Percentiles rank a stretch among this genome's conserved stretches.
Evolutionary conservation across 2,329 filamentous ascomycete species (phyloP).

Genomic region (Cyphellophora europaea): DNA sequence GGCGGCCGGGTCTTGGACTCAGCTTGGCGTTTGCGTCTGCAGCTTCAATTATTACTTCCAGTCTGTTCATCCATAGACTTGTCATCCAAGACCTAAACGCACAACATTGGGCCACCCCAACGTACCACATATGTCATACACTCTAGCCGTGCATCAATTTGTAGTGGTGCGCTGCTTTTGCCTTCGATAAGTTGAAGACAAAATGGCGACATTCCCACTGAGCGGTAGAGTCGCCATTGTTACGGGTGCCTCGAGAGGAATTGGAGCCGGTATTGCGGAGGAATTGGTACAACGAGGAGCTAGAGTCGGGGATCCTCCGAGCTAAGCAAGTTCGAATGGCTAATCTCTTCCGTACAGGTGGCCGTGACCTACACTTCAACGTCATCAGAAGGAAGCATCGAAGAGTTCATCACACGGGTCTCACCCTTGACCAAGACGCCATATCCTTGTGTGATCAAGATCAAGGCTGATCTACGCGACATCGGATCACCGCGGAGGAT

Average conservation of each 20-base stretch:
- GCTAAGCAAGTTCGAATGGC: background rate
- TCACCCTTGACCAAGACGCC: slow-evolving; percentile 25
- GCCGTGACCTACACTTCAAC: slow-evolving; percentile 34
- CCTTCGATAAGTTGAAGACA: too few relatives aligned
- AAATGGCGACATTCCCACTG: too few relatives aligned
- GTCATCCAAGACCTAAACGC: too few relatives aligned
- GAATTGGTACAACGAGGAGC: slow-evolving; percentile 31
- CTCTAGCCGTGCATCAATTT: too few relatives aligned
- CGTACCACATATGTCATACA: too few relatives aligned
- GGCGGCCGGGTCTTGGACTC: too few relatives aligned
- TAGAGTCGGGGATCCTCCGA: slow-evolving; percentile 28
- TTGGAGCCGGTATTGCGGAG: slow-evolving; percentile 39
- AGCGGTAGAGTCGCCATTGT: slow-evolving; percentile 32
- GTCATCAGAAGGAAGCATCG: slow-evolving; percentile 25
- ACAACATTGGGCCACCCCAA: too few relatives aligned
- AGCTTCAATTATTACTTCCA: too few relatives aligned
- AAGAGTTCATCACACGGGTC: slow-evolving; percentile 27
- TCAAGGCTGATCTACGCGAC: slow-evolving; percentile 31
- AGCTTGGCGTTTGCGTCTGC: too few relatives aligned
- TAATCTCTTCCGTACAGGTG: slow-evolving; percentile 22
- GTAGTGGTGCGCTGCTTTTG: too few relatives aligned
- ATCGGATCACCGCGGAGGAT: slow-evolving; percentile 7
- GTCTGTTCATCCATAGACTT: too few relatives aligned
- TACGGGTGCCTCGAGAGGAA: slow-evolving; percentile 35
- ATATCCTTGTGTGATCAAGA: slow-evolving; percentile 23